Evolutionary conservation across 306 rosid species (phyloP).

Genomic region (Alnus rubra): DNA sequence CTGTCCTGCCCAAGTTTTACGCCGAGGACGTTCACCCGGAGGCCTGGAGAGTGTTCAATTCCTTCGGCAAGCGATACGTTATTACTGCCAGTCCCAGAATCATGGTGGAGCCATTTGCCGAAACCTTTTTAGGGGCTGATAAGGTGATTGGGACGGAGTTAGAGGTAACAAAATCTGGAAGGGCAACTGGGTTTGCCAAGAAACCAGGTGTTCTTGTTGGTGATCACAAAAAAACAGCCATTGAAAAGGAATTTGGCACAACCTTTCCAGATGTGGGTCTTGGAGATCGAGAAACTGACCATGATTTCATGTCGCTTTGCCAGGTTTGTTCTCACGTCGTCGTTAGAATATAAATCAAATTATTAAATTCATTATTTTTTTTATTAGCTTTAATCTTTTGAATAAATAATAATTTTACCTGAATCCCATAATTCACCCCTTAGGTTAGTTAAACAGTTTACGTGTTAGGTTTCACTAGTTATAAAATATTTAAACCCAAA

Average conservation of each 20-base stretch:
- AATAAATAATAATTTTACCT: too few relatives aligned
- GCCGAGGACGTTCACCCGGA: conserved; percentile 76
- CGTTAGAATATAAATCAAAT: too few relatives aligned
- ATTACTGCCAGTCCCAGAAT: conserved; percentile 79
- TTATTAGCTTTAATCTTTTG: too few relatives aligned
- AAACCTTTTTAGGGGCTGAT: conserved; percentile 68
- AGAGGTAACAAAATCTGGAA: conserved; percentile 51
- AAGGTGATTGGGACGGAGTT: conserved; percentile 81
- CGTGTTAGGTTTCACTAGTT: too few relatives aligned
- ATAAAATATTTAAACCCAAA: too few relatives aligned
- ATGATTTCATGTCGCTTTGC: conserved; percentile 95
- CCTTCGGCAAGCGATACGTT: conserved; percentile 72
- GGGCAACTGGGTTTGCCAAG: conserved; percentile 75
- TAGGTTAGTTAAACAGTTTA: too few relatives aligned
- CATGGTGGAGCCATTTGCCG: conserved; percentile 84
- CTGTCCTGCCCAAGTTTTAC: conserved; percentile 79
- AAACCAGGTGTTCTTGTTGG: conserved; percentile 82
- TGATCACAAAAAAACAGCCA: conserved; percentile 59
- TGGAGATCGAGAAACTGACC: conserved; percentile 78
- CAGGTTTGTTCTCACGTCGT: conserved; percentile 46
- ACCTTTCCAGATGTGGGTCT: conserved; percentile 77
- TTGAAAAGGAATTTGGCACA: conserved; percentile 57
- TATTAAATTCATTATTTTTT: too few relatives aligned
- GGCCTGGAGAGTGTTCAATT: conserved; percentile 74
- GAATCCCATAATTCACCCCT: too few relatives aligned